Base-by-base conservation (phyloP, 139 green algal species). In the Dunaliella sp. region DNA sequence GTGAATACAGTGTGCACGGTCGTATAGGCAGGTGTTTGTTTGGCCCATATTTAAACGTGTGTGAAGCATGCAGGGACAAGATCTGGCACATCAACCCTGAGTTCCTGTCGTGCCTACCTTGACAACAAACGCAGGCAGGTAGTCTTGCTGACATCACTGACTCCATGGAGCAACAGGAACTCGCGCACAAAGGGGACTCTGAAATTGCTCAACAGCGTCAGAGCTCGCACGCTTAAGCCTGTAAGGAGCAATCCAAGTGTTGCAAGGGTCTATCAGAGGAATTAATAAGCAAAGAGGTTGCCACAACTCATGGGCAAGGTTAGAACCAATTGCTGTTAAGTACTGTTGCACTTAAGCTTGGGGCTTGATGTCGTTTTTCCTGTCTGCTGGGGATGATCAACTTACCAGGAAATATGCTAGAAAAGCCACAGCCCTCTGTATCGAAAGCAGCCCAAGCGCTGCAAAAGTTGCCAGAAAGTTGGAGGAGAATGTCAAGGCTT, bases 181-280 rank as follows among this genome's bases (percentile, higher is more conserved):
- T 94, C 90, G 7, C 92, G 86, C 25, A 93, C 58, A 25, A 91
- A 58, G 0, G 92, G 92, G n/a, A 83, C 83, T 38, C 87, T 86
- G 84, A 95, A 92, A 84, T 95, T 94, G 81, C 31, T 82, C 35
- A 82, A 80, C 36, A 95, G 86, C 1, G 91, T 94, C 48, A 92
- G 84, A 16, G 34, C 77, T 28, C 75, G 83, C 1, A 88, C 30
- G n/a, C 89, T 58, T 1, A 93, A 73, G 38, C 87, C 90, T 92
- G 86, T 31, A n/a, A n/a, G n/a, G n/a, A n/a, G n/a, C n/a, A n/a
- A n/a, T n/a, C n/a, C n/a, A n/a, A n/a, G n/a, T n/a, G n/a, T n/a
- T n/a, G n/a, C n/a, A n/a, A n/a, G n/a, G n/a, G n/a, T n/a, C n/a
- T n/a, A n/a, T n/a, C n/a, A n/a, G n/a, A n/a, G n/a, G n/a, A n/a